Percentiles rank a stretch among this genome's conserved stretches.
Conservation (phyloP, 2,329 filamentous ascomycete species). For the Atkinsonella texensis region DNA sequence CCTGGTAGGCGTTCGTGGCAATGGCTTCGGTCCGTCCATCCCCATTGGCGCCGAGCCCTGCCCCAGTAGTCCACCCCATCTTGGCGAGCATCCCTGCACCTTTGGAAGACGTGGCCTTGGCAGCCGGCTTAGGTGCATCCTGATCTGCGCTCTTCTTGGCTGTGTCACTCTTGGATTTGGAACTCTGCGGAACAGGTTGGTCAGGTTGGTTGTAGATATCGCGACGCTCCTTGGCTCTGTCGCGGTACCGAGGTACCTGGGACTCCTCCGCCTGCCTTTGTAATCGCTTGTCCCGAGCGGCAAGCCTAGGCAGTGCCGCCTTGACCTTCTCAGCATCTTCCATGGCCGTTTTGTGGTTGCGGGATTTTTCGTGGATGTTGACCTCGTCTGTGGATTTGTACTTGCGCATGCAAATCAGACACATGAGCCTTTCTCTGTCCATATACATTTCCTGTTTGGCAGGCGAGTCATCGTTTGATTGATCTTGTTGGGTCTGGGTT, state of each 20-base stretch:
- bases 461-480: neutral
- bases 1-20: slow-evolving; percentile 50
- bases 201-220: slow-evolving; percentile 48
- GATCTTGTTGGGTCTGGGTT: neutral
- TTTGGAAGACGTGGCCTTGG: slow-evolving; percentile 38
- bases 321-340: slow-evolving; percentile 34
- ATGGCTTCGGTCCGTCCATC: slow-evolving; percentile 53
- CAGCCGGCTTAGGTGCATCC: slow-evolving; percentile 11
- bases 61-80: slow-evolving; percentile 58
- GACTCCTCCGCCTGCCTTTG: slow-evolving; percentile 17
- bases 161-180: slow-evolving; percentile 25
- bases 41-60: slow-evolving; percentile 51
- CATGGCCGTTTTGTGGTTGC: slow-evolving; percentile 29
- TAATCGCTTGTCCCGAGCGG: slow-evolving; percentile 26
- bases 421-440: slow-evolving; percentile 38
- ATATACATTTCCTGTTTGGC: slow-evolving; percentile 36
- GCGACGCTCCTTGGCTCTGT: slow-evolving; percentile 56
- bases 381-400: slow-evolving; percentile 32
- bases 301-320: slow-evolving; percentile 28
- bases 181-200: slow-evolving; percentile 30
- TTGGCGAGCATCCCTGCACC: slow-evolving; percentile 57
- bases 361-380: slow-evolving; percentile 29
- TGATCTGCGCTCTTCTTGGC: slow-evolving; percentile 8
- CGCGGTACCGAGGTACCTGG: slow-evolving; percentile 37
- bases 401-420: slow-evolving; percentile 34